phyloP scores from a whole-genome alignment of 176 grass and related monocot genomes.

The Hyparrhenia diplandra region DNA sequence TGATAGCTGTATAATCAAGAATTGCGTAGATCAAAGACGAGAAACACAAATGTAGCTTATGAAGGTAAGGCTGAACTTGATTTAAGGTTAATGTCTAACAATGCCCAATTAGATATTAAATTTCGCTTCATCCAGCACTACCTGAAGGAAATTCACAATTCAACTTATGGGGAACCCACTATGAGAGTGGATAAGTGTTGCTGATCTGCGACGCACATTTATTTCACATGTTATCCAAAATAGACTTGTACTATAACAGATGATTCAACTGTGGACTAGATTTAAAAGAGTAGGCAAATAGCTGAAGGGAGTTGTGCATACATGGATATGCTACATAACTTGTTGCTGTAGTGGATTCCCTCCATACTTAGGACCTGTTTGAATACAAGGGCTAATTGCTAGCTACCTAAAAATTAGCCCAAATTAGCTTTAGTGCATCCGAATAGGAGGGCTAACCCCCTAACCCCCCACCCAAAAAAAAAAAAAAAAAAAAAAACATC shows the following conservation, averaged over 20 bases:
- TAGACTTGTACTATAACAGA: neutral
- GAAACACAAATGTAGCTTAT: neutral
- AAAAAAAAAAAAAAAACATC: too few relatives aligned
- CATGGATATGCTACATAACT: neutral
- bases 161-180: neutral
- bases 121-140: neutral
- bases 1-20: neutral
- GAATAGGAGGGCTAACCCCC: neutral
- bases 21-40: neutral
- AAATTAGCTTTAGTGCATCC: neutral
- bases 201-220: neutral
- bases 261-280: neutral
- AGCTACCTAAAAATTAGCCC: neutral
- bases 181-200: neutral
- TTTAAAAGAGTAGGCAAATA: slow-evolving; percentile 5
- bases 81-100: neutral
- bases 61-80: neutral
- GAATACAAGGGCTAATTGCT: neutral
- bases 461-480: too few relatives aligned
- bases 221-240: neutral
- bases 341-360: slow-evolving; percentile 3
- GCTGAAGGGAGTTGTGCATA: neutral
- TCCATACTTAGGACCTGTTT: neutral
- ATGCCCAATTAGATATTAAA: neutral
- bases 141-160: neutral